Conservation (phyloP, 768 basidiomycete species). For the Glaciozyma antarctica region DNA sequence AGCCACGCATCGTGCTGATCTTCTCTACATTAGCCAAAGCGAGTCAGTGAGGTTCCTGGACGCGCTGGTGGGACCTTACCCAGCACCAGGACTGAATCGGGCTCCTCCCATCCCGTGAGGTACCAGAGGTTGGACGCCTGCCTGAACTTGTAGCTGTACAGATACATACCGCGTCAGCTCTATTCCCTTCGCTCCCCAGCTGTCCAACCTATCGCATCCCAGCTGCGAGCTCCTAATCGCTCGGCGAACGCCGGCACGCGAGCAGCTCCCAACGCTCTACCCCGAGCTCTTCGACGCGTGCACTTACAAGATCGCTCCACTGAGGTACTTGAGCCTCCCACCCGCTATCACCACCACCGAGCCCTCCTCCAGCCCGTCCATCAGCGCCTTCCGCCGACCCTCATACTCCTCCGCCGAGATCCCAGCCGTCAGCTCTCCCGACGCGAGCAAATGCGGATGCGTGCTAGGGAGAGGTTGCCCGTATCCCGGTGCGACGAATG, state of each 20-base stretch:
- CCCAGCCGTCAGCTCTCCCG: slow-evolving; percentile 69
- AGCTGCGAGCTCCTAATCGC: too few relatives aligned
- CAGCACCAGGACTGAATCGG: slow-evolving; percentile 76
- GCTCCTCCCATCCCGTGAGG: slow-evolving; percentile 89
- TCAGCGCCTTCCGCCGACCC: slow-evolving; percentile 54
- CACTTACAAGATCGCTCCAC: slow-evolving; percentile 51
- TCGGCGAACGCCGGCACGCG: too few relatives aligned
- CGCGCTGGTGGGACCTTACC: slow-evolving; percentile 43
- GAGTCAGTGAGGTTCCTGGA: background rate
- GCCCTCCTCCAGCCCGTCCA: slow-evolving; percentile 63
- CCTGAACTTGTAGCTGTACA: slow-evolving; percentile 78
- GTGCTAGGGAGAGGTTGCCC: slow-evolving; percentile 70
- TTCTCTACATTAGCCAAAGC: slow-evolving; percentile 24
- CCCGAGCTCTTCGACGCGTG: background rate
- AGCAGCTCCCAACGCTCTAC: background rate
- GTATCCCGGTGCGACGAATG: slow-evolving; percentile 39
- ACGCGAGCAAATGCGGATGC: slow-evolving; percentile 69
- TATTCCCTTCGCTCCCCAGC: background rate
- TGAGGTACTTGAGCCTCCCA: slow-evolving; percentile 77
- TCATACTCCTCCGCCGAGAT: slow-evolving; percentile 72
- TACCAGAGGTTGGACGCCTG: slow-evolving; percentile 92
- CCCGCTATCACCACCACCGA: slow-evolving; percentile 67
- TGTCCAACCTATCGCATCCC: too few relatives aligned
- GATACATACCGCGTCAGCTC: background rate
- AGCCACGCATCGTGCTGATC: slow-evolving; percentile 54